Evolutionary conservation across 192 early-diverging fungal genomes (phyloP).

Genomic region (Podila epigama): DNA sequence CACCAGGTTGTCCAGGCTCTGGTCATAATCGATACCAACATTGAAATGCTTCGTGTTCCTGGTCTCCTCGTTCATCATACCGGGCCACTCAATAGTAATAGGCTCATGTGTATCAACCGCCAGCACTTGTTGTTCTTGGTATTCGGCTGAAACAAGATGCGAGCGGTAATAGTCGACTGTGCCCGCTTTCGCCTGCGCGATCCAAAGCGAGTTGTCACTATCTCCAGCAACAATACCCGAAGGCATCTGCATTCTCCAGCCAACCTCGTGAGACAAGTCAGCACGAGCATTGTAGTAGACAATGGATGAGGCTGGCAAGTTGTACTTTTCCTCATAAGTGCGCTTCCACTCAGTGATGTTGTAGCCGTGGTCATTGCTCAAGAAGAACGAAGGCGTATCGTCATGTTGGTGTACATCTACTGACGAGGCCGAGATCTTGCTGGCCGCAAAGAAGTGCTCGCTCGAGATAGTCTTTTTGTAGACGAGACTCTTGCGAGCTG

Average conservation of each 20-base stretch:
- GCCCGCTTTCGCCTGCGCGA: slow-evolving; percentile 34
- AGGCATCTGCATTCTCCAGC: slow-evolving; percentile 45
- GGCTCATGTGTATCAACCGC: slow-evolving; percentile 21
- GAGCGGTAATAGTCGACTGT: slow-evolving; percentile 32
- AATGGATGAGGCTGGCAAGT: slow-evolving; percentile 36
- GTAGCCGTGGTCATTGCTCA: slow-evolving; percentile 43
- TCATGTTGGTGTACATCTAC: slow-evolving; percentile 17
- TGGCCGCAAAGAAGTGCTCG: slow-evolving; percentile 35
- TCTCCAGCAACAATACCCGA: slow-evolving; percentile 12
- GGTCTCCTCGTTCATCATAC: slow-evolving; percentile 44
- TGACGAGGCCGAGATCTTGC: slow-evolving; percentile 38
- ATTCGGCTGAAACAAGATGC: slow-evolving; percentile 32
- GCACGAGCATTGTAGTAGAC: slow-evolving; percentile 44
- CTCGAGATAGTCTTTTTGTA: slow-evolving; percentile 48
- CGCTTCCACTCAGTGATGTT: slow-evolving; percentile 50
- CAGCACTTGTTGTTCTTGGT: slow-evolving; percentile 33
- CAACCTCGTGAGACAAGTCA: slow-evolving; percentile 28
- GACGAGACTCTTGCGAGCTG: slow-evolving; percentile 42
- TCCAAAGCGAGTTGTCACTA: slow-evolving; percentile 17
- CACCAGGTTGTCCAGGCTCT: slow-evolving; percentile 5
- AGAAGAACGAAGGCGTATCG: slow-evolving; percentile 43
- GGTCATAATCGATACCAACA: slow-evolving; percentile 34
- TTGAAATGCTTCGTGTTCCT: slow-evolving; percentile 35
- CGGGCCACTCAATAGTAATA: slow-evolving; percentile 28
- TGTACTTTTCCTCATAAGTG: slow-evolving; percentile 46